Evolutionary conservation across 2,329 filamentous ascomycete genomes (phyloP).

Genomic region (Grosmannia penicillata): DNA sequence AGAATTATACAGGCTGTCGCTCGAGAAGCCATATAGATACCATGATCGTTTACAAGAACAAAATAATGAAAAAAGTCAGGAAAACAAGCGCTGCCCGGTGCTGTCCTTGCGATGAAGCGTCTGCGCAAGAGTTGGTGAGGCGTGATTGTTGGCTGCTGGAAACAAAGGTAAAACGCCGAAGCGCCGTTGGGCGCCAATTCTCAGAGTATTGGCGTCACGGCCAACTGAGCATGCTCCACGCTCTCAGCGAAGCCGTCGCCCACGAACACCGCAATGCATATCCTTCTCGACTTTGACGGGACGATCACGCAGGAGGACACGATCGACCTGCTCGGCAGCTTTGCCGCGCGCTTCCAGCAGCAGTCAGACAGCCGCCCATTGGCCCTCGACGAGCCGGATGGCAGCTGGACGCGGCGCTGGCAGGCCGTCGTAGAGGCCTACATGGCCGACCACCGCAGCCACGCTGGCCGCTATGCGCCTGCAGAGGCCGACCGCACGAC

Average conservation of each 20-base stretch:
- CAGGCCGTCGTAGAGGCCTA: slow-evolving; percentile 30
- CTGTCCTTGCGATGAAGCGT: too few species aligned
- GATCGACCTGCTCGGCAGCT: slow-evolving; percentile 29
- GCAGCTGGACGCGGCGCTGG: slow-evolving; percentile 24
- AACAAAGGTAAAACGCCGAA: too few species aligned
- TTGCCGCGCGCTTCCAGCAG: slow-evolving; percentile 23
- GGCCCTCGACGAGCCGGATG: neutral
- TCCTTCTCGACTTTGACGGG: slow-evolving; percentile 45
- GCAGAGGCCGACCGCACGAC: slow-evolving; percentile 18
- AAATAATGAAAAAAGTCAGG: too few species aligned
- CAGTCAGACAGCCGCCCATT: neutral
- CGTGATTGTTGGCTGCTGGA: neutral
- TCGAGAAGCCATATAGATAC: too few species aligned
- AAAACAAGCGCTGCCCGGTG: too few species aligned
- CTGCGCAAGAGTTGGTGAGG: neutral
- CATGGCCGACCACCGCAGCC: slow-evolving; percentile 23
- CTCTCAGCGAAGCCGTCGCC: neutral
- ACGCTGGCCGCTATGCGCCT: slow-evolving; percentile 17
- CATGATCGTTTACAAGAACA: too few species aligned
- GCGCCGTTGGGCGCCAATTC: too few species aligned
- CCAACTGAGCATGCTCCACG: neutral
- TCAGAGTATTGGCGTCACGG: too few species aligned
- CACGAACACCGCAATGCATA: slow-evolving; percentile 17
- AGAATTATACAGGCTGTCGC: too few species aligned
- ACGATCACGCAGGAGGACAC: slow-evolving; percentile 42